These are phyloP conservation scores for Allium cepa DNA, from an alignment of 106 monocot genomes.

Conservation along the genomic window DNA sequence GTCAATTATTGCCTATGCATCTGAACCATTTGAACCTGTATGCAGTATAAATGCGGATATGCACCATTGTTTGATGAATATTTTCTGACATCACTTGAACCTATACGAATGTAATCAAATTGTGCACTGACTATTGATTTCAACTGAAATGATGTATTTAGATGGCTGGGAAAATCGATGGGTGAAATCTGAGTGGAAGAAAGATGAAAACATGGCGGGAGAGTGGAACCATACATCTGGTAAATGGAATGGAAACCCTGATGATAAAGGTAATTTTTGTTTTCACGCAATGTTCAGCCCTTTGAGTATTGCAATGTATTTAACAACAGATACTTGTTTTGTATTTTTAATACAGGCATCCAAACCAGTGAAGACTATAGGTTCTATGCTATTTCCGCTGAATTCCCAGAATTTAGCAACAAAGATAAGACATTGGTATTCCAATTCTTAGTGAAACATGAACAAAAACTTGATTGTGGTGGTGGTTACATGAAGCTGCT, in stretches of 20 bases:
- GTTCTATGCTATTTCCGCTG: conserved; percentile 67
- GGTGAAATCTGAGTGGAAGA: conserved; percentile 95
- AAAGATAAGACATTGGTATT: conserved; percentile 65
- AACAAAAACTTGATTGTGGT: conserved; percentile 79
- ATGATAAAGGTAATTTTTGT: conserved; percentile 54
- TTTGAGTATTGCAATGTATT: too few relatives aligned
- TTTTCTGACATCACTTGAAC: neutral
- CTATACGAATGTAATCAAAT: neutral
- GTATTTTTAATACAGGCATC: conserved; percentile 37
- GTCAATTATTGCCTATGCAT: neutral
- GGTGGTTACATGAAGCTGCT: conserved; percentile 79
- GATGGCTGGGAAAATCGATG: conserved; percentile 81
- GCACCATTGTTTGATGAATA: neutral
- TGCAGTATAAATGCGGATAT: too few relatives aligned
- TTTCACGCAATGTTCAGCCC: neutral
- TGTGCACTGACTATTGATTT: neutral
- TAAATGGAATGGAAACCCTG: conserved; percentile 60
- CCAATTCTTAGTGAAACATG: conserved; percentile 78
- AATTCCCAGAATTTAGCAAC: conserved; percentile 61
- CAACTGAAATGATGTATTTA: neutral
- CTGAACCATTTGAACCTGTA: neutral
- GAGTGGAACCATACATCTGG: conserved; percentile 87
- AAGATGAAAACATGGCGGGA: conserved; percentile 67
- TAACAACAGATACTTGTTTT: neutral
- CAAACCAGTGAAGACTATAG: conserved; percentile 52